Evolutionary conservation across 2,329 filamentous ascomycete genomes (phyloP).

Genomic region (Penicillium brasilianum): DNA sequence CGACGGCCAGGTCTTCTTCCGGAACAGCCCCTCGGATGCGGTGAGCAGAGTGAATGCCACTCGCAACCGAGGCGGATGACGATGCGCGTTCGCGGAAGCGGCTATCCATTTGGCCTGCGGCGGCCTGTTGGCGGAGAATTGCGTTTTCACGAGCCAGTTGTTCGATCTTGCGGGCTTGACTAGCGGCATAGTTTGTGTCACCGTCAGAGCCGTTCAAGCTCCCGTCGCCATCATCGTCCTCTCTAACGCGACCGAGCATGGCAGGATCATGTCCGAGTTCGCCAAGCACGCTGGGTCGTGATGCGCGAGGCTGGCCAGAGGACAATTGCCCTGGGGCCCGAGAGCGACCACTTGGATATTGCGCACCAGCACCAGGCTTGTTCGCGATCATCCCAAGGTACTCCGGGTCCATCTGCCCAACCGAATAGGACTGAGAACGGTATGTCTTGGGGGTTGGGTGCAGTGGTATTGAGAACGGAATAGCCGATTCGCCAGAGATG

Average conservation of each 20-base stretch:
- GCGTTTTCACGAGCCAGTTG: slow-evolving; percentile 55
- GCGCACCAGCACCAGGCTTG: slow-evolving; percentile 33
- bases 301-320: slow-evolving; percentile 79
- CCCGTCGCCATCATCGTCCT: slow-evolving; percentile 55
- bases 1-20: slow-evolving; percentile 52
- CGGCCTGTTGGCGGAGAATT: slow-evolving; percentile 51
- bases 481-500: slow-evolving; percentile 59
- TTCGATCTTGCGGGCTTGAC: slow-evolving; percentile 53
- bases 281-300: slow-evolving; percentile 58
- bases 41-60: slow-evolving; percentile 41
- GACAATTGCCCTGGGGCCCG: slow-evolving; percentile 60
- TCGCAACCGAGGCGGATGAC: slow-evolving; percentile 46
- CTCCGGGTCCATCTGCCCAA: slow-evolving; percentile 83
- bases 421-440: slow-evolving; percentile 94
- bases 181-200: slow-evolving; percentile 43
- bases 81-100: slow-evolving; percentile 48
- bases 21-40: slow-evolving; percentile 49
- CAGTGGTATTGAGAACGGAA: slow-evolving; percentile 85
- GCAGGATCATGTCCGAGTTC: slow-evolving; percentile 53
- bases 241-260: slow-evolving; percentile 53
- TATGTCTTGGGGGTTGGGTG: slow-evolving; percentile 92
- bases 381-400: slow-evolving; percentile 41
- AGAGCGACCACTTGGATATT: slow-evolving; percentile 39
- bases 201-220: slow-evolving; percentile 47
- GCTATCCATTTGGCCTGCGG: slow-evolving; percentile 46